Base-by-base conservation (phyloP, 2,329 filamentous ascomycete species). In the Penicillium sp. region DNA sequence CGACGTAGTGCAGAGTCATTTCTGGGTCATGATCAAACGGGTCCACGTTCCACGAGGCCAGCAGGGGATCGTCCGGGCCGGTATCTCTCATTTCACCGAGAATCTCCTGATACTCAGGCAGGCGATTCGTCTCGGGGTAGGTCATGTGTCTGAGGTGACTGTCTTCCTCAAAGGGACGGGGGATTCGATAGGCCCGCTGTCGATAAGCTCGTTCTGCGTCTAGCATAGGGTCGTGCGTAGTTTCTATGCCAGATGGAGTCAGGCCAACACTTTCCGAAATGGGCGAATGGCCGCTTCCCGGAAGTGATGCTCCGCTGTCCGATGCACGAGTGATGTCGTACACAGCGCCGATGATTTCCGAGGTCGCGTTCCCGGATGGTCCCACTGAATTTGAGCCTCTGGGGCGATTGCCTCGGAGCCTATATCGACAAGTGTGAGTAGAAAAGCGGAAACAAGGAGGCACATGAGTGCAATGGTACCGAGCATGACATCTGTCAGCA, bases 1-100 rank as follows among this genome's bases (percentile, higher is more conserved):
- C 72, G 13, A 82, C 54, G 32, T 82, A 74, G 42, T 79, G 73
- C 27, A 73, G 62, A 1, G 78, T 76, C 40, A 75, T 59, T 33
- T 73, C 70, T 0, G 76, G 68, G 43, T 82, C 73, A 11, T 68
- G 61, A 35, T 73, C 69, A 55, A 73, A 79, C 2, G 81, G 81
- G 57, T 84, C 81, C 24, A 71, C 65, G 27, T 74, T 69, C 73
- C 73, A 77, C 50, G 72, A 73, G 41, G 50, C 50, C 28, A 57
- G 52, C 6, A 65, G 55, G 9, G 66, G 61, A 46, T 68, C 63
- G 6, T 65, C 56, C 3, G 57, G 48, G 39, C 60, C 58, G 34
- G 57, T 48, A 11, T 65, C 60, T 9, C 58, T 60, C 39, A 67
- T 51, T 28, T 68, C 64, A 37, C 56, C 60, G 38, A 69, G 43